Conservation (phyloP, 2,329 filamentous ascomycete species). For the Trichoderma sp. region DNA sequence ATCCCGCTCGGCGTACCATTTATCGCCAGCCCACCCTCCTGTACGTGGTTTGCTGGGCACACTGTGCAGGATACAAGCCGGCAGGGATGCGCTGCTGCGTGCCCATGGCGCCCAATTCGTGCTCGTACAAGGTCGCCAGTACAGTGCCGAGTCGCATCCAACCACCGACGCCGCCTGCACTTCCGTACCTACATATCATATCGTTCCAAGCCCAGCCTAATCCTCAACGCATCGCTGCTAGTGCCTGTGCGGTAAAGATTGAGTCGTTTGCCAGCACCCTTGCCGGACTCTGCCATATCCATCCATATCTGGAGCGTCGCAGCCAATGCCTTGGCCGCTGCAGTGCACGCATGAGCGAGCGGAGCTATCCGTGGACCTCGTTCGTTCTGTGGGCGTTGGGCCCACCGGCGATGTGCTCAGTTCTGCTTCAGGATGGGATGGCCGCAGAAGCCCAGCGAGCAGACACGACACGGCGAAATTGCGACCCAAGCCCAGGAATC, state of each 20-base stretch:
- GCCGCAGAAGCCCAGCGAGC: background rate
- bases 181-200: background rate
- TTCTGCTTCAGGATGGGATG: background rate
- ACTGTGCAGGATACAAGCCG: constrained; percentile 10
- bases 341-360: constrained; percentile 14
- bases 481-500: background rate
- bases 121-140: background rate
- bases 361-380: constrained; percentile 20
- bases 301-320: background rate
- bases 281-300: background rate
- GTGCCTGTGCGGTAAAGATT: background rate
- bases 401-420: constrained; percentile 1
- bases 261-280: background rate
- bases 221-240: background rate
- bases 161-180: background rate
- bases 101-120: background rate
- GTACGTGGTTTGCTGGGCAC: background rate
- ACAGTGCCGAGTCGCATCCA: background rate
- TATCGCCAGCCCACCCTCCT: constrained; percentile 18
- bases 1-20: constrained; percentile 22
- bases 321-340: constrained; percentile 20
- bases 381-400: background rate
- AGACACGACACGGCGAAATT: background rate
- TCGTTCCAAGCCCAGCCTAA: background rate
- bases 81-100: background rate